These are phyloP conservation scores for Colletotrichum sp. DNA, from an alignment of 2,329 filamentous ascomycete genomes.

Conservation along the genomic window DNA sequence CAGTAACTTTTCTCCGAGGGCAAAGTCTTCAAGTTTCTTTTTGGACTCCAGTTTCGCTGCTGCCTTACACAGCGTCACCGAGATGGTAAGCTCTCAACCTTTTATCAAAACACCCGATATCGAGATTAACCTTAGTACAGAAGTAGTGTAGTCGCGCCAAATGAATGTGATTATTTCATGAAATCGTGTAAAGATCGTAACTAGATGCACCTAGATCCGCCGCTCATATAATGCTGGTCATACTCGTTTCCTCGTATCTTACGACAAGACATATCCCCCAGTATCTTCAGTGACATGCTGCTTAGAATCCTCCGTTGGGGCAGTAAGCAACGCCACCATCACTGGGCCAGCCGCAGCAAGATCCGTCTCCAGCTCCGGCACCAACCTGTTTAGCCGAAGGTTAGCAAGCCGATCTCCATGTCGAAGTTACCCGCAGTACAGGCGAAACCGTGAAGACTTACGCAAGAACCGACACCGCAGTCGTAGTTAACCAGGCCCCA, in stretches of 20 bases:
- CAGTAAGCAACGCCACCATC: neutral
- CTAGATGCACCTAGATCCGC: neutral
- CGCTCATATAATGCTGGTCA: neutral
- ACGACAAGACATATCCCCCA: neutral
- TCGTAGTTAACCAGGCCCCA: neutral
- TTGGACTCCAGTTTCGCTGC: fast-evolving
- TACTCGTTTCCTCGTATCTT: neutral
- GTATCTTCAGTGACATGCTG: neutral
- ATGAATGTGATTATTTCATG: neutral
- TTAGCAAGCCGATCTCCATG: neutral
- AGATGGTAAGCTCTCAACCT: neutral
- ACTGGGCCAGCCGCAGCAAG: neutral
- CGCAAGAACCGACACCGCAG: neutral
- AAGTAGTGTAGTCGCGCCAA: neutral
- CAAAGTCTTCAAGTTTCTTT: neutral
- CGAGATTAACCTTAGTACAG: neutral
- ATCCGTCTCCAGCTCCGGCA: neutral
- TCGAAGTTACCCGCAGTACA: fast-evolving
- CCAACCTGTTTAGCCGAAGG: neutral
- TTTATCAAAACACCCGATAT: fast-evolving
- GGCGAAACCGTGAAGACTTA: neutral
- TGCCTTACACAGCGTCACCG: neutral
- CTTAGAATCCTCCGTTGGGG: neutral
- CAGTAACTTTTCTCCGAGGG: neutral
- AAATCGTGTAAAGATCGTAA: neutral